A percentile compares a stretch with the other conserved stretches of the same genome.
Evolutionary conservation across 2,329 filamentous ascomycete genomes (phyloP).

Genomic region (Fusarium paranaense): DNA sequence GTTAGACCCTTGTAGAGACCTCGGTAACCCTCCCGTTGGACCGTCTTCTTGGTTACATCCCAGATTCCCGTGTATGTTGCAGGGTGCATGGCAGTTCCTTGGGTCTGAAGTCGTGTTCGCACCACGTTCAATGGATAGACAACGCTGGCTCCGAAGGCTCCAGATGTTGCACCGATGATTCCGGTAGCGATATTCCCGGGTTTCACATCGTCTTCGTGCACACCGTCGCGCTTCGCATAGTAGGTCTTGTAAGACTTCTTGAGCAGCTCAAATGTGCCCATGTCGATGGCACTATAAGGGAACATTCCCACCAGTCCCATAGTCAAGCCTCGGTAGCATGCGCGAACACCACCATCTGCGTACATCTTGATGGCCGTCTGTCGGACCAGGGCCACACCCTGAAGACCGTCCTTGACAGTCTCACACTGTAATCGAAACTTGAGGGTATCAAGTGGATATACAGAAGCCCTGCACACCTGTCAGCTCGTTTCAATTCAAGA

Average conservation of each 20-base stretch:
- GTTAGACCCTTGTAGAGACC: slow-evolving; percentile 96
- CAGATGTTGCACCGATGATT: slow-evolving; percentile 89
- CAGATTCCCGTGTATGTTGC: slow-evolving; percentile 90
- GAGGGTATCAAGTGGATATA: slow-evolving; percentile 92
- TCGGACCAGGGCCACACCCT: slow-evolving; percentile 83
- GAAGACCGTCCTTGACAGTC: slow-evolving; percentile 85
- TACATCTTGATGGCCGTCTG: slow-evolving; percentile 91
- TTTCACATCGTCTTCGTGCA: slow-evolving; percentile 85
- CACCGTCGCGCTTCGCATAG: slow-evolving; percentile 75
- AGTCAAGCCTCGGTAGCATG: slow-evolving; percentile 91
- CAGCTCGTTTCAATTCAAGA: background rate
- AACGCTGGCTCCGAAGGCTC: slow-evolving; percentile 90
- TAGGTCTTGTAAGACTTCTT: slow-evolving; percentile 79
- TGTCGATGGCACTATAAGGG: slow-evolving; percentile 95
- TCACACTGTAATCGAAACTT: slow-evolving; percentile 92
- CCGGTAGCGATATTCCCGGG: slow-evolving; percentile 88
- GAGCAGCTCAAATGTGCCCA: slow-evolving; percentile 93
- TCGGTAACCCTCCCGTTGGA: slow-evolving; percentile 83
- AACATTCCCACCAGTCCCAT: slow-evolving; percentile 98
- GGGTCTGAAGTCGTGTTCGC: slow-evolving; percentile 90
- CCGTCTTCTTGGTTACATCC: slow-evolving; percentile 87
- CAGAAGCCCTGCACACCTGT: slow-evolving; percentile 72
- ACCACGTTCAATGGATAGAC: slow-evolving; percentile 97
- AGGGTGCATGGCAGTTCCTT: slow-evolving; percentile 92
- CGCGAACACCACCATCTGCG: slow-evolving; percentile 76